Base-by-base conservation (phyloP, 1,284 basidiomycete genomes). In the Leccinum ponderosum region DNA sequence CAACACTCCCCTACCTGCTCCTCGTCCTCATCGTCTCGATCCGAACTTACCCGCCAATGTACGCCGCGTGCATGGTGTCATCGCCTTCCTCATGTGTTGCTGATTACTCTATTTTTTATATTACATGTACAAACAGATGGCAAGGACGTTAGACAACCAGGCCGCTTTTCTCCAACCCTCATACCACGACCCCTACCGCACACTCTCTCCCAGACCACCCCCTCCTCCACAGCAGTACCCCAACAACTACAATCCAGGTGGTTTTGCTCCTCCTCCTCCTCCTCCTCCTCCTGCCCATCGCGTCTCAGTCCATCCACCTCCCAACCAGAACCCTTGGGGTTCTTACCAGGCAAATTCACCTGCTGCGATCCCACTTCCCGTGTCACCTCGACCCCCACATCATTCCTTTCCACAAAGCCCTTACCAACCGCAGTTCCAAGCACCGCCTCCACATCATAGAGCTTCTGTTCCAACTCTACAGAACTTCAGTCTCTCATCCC, bases 1-100 rank as follows among this genome's bases (percentile, higher is more conserved):
- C 17, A 74, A 74, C 64, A 76, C 83, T 17, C 87, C 88, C 0
- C 77, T 91, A 7, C 83, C 82, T 6, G 89, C 89, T 0, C 90
- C 90, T 4, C 79, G 85, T n/a, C 86, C 89, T 0, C 85, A 87
- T 63, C 81, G 84, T 58, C 60, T 87, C 6, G 84, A 88, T 67
- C 86, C 85, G 15, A 80, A 79, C 65, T 72, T 89, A 1, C 85
- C 87, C n/a, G 79, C 81, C 39, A 87, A 88, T 69, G 88, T 87
- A 70, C 70, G 85, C 56, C 53, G 56, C 62, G 75, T 60, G 57
- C 61, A 22, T 55, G 35, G 17, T 59, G 58, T 56, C 57, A 55
- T 6, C 11, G 7, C 33, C 47, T 50, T 12, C n/a, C 7, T 12
- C 44, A 27, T 56, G 37, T 50, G 52, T 59, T 33, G 42, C 70